Conservation (phyloP, 805 yeast species). For the Starmera pachycereana region DNA sequence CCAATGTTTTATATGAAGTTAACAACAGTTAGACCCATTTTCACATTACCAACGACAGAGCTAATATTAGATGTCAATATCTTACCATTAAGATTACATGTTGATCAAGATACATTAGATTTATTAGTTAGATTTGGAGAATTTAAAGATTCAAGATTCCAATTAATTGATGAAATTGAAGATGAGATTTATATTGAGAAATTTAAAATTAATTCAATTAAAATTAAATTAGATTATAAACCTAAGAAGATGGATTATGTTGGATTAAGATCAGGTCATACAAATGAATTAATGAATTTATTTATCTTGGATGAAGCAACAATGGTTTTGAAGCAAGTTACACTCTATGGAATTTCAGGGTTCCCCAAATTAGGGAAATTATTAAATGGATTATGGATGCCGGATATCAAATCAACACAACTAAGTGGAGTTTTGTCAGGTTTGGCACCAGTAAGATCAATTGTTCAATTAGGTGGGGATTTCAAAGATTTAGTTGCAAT, state of each 20-base stretch:
- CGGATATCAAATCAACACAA: slow-evolving; percentile 78
- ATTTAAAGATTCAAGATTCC: slow-evolving; percentile 64
- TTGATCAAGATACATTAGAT: slow-evolving; percentile 91
- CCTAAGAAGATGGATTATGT: slow-evolving; percentile 83
- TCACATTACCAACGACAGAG: slow-evolving; percentile 60
- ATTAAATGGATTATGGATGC: slow-evolving; percentile 72
- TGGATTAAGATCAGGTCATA: slow-evolving; percentile 78
- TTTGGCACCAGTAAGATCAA: slow-evolving; percentile 67
- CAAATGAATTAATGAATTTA: slow-evolving; percentile 79
- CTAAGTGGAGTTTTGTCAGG: slow-evolving; percentile 77
- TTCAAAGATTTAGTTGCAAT: slow-evolving; percentile 61
- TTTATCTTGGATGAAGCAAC: slow-evolving; percentile 83
- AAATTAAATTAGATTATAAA: slow-evolving; percentile 73
- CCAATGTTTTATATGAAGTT: slow-evolving; percentile 48
- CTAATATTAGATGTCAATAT: slow-evolving; percentile 40
- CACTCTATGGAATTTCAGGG: slow-evolving; percentile 71
- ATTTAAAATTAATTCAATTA: slow-evolving; percentile 48
- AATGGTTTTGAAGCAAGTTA: slow-evolving; percentile 49
- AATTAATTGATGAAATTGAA: slow-evolving; percentile 45
- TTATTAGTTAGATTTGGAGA: slow-evolving; percentile 72
- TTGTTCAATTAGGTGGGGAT: slow-evolving; percentile 72
- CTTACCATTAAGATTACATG: slow-evolving; percentile 70
- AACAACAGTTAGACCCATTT: slow-evolving; percentile 54
- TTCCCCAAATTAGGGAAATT: slow-evolving; percentile 44
- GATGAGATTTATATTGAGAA: slow-evolving; percentile 62